Base-by-base conservation (phyloP, 164 flowering plant genomes). In the Vitis rotundifolia region DNA sequence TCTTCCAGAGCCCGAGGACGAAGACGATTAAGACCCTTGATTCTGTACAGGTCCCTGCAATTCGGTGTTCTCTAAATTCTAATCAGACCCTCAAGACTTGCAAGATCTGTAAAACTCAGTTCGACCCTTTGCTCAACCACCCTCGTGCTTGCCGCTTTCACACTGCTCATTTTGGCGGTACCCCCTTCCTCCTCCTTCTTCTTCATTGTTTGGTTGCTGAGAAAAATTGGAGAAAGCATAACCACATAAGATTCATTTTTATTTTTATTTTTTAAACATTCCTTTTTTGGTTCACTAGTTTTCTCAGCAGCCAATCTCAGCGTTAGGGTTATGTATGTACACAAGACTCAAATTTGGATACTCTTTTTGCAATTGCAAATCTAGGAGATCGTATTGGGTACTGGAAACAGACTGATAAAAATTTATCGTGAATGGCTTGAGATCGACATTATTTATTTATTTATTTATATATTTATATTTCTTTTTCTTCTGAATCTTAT, bases 81-180 rank as follows among this genome's bases (percentile, higher is more conserved):
- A 70, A 59, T 59, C 29, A 64, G 22, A 72, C 59, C 50, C 78
- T 83, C 9, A 76, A 77, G 73, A 94, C 99, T 15, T 94, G 99
- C 87, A 92, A 83, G 88, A 87, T 86, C 69, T 95, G 99, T 85
- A 95, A 92, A 73, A 77, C 87, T 70, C 97, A 91, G 57, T 95
- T 88, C 87, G 96, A 95, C 53, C 98, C 92, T 31, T 71, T 74
- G 19, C 89, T 87, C 71, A 91, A 92, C 71, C 84, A 90, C 71
- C 89, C 89, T 16, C 84, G 78, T 1, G 92, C 99, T 80, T 93
- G 99, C 78, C 86, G 93, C 11, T 95, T 85, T 70, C 97, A 95
- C 81, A 84, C 98, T 55, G 89, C 99, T 60, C 98, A 95, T 82
- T 95, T 89, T 66, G 99, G 97, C 61, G 99, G 99, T 92, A 84